Conservation (phyloP, 495 filamentous ascomycete genomes). For the Chaetomium cochliodes region DNA sequence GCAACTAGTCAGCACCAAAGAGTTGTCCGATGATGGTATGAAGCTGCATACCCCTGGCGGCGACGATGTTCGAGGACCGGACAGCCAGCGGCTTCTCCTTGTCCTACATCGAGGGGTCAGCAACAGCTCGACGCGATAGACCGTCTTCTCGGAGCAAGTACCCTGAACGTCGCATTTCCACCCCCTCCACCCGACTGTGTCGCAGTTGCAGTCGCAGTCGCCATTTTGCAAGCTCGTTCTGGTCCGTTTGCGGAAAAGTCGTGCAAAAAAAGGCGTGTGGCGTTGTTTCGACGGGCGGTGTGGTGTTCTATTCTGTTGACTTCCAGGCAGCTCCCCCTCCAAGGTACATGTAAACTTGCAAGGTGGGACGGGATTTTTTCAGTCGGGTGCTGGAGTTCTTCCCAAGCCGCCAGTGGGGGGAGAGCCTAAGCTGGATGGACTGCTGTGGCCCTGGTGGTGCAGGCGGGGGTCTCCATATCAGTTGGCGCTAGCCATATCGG, state of each 20-base stretch:
- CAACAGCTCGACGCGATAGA: conserved; percentile 12
- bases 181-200: conserved; percentile 52
- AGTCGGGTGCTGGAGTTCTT: conserved; percentile 35
- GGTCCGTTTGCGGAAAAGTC: background rate
- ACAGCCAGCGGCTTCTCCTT: conserved; percentile 99
- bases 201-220: conserved; percentile 49
- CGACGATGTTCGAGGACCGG: conserved; percentile 88
- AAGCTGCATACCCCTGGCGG: conserved; percentile 74
- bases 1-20: conserved; percentile 15
- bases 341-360: conserved; percentile 23
- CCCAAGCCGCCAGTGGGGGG: conserved; percentile 22
- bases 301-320: conserved; percentile 16
- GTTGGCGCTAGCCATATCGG: conserved; percentile 23
- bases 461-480: conserved; percentile 16
- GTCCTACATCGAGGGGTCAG: conserved; percentile 63
- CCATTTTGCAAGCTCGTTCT: conserved; percentile 55
- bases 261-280: conserved; percentile 20
- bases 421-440: background rate
- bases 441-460: background rate
- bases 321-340: conserved; percentile 33
- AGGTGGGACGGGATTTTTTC: conserved; percentile 37
- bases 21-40: conserved; percentile 13
- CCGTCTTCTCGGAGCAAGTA: conserved; percentile 39
- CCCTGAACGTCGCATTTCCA: conserved; percentile 78
- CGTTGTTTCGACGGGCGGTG: conserved; percentile 19